phyloP scores from a whole-genome alignment of 352 stramenopile genomes.

The Globisporangium paddicum region DNA sequence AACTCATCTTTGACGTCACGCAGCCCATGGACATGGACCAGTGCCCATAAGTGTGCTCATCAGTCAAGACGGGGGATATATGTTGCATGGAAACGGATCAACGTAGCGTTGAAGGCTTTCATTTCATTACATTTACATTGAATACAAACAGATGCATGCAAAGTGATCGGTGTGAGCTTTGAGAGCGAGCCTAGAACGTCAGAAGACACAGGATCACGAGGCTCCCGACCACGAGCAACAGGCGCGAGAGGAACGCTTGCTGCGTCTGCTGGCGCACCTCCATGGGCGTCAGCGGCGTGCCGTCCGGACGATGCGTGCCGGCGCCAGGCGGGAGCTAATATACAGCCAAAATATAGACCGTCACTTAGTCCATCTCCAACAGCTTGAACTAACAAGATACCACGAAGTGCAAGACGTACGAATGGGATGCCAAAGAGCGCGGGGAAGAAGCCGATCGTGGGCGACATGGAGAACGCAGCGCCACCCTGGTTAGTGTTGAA shows the following conservation, averaged over 20 bases:
- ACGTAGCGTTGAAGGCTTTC: no score
- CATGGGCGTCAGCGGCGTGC: conserved; percentile 39
- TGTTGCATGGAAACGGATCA: no score
- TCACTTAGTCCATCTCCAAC: background rate
- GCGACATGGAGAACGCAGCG: conserved; percentile 44
- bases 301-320: conserved; percentile 37
- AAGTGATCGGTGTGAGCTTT: background rate
- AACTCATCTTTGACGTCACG: conserved; percentile 48
- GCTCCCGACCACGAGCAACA: conserved; percentile 65
- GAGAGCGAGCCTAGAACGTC: conserved; percentile 48
- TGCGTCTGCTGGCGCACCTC: conserved; percentile 64
- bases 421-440: conserved; percentile 71
- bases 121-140: no score
- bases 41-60: background rate
- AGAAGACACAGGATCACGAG: conserved; percentile 71
- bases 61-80: no score
- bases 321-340: conserved; percentile 30
- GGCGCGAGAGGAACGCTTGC: conserved; percentile 65
- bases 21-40: conserved; percentile 31
- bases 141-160: no score
- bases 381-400: background rate
- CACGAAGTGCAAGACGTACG: conserved; percentile 15
- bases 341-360: background rate
- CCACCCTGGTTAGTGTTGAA: conserved; percentile 29
- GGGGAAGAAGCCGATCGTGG: conserved; percentile 81